phyloP scores from a whole-genome alignment of 1,284 basidiomycete species.

The Cutaneotrichosporon mucoides region DNA sequence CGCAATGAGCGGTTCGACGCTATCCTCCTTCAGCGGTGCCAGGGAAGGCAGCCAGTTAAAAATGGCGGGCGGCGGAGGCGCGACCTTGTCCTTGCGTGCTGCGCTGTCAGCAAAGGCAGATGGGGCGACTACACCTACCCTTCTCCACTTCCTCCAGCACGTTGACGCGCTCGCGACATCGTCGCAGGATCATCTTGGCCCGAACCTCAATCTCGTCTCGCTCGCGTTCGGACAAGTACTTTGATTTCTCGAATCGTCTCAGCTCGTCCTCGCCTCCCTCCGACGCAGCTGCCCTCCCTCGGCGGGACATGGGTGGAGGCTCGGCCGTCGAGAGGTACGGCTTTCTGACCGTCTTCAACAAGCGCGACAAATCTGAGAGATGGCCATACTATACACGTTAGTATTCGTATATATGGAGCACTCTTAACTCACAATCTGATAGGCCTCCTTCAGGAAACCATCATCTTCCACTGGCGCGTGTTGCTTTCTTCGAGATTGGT shows the following conservation, averaged over 20 bases:
- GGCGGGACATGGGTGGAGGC: constrained; percentile 32
- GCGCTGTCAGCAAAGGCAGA: background rate
- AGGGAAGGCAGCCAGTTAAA: constrained; percentile 44
- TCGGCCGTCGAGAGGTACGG: constrained; percentile 44
- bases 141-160: constrained; percentile 53
- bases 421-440: constrained; percentile 40
- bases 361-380: constrained; percentile 33
- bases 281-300: constrained; percentile 2
- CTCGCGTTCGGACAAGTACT: constrained; percentile 53
- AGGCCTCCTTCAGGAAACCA: constrained; percentile 47
- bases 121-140: constrained; percentile 30
- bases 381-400: constrained; percentile 35
- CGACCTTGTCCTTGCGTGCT: constrained; percentile 30
- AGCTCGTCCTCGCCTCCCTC: constrained; percentile 17
- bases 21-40: constrained; percentile 27
- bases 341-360: constrained; percentile 41
- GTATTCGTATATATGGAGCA: background rate
- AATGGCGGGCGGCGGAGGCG: constrained; percentile 22
- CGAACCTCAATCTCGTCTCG: constrained; percentile 58
- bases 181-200: constrained; percentile 54
- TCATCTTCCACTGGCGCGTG: constrained; percentile 14
- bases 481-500: background rate
- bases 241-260: constrained; percentile 45
- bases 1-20: constrained; percentile 42
- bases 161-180: constrained; percentile 53